These are phyloP conservation scores for Pezicula carpinea DNA, from an alignment of 2,329 filamentous ascomycete species.

Conservation along the genomic window DNA sequence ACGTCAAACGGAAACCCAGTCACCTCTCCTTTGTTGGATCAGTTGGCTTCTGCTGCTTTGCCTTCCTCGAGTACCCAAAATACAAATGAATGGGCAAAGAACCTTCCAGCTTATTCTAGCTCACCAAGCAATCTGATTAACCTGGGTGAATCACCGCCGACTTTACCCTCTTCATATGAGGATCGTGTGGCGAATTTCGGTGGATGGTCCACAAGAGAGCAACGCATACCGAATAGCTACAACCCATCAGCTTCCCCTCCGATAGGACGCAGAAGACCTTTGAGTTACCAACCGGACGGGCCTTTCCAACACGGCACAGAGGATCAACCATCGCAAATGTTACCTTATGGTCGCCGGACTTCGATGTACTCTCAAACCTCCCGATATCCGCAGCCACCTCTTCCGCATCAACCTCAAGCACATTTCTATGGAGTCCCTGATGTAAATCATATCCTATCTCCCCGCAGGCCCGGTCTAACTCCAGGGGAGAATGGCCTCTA, in stretches of 20 bases:
- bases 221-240: slow-evolving; percentile 20
- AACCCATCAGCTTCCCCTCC: slow-evolving; percentile 27
- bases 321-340: slow-evolving; percentile 42
- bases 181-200: slow-evolving; percentile 22
- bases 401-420: slow-evolving; percentile 69
- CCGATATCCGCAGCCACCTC: slow-evolving; percentile 54
- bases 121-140: slow-evolving; percentile 36
- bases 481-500: slow-evolving; percentile 69
- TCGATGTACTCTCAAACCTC: slow-evolving; percentile 48
- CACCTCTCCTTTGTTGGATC: slow-evolving; percentile 26
- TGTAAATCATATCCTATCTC: slow-evolving; percentile 55
- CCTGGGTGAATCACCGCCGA: slow-evolving; percentile 40
- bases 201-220: slow-evolving; percentile 25
- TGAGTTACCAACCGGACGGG: slow-evolving; percentile 45
- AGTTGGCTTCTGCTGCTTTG: slow-evolving; percentile 24
- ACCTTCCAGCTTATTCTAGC: slow-evolving; percentile 35
- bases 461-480: slow-evolving; percentile 48
- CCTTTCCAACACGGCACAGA: slow-evolving; percentile 32
- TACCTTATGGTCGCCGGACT: slow-evolving; percentile 38
- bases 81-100: slow-evolving; percentile 40
- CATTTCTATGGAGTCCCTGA: slow-evolving; percentile 76
- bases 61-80: slow-evolving; percentile 21
- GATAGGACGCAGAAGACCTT: slow-evolving; percentile 37
- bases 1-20: slow-evolving; percentile 17
- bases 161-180: slow-evolving; percentile 28